Evolutionary conservation across 1,284 basidiomycete species (phyloP), one percentile per base, ranked within the genome.

Genomic region (Puccinia hordei): DNA sequence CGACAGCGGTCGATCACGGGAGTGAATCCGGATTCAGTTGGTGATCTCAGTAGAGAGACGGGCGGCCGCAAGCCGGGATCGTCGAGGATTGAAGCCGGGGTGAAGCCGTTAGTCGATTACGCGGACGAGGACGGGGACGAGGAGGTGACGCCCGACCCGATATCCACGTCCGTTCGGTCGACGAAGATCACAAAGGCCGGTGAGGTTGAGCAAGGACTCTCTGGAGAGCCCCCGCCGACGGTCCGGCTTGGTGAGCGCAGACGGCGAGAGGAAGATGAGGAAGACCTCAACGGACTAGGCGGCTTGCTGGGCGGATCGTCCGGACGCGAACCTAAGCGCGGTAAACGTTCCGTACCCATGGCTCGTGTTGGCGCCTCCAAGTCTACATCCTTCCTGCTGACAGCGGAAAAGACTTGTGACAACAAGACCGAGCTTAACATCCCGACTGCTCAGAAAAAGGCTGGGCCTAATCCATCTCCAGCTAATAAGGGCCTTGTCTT

Each of bases 251-350:
- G 74, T 3, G 74, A 80, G 63, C 55, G 78, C 9, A 35, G 78
- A 33, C 38, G 69, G 9, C 24, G 69, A 12, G 78, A 73, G 22
- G 78, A 80, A 46, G 78, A 80, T 12, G 78, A 80, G 46, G 78
- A 80, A 38, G 78, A 80, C 30, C 35, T 46, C 27, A 22, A 24
- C 35, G 71, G 59, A 15, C 71, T 80, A 8, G 78, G 57, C 38
- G 59, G 78, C 4, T 65, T 80, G 49, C 24, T 72, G 38, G n/a
- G 57, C 22, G 55, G 38, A 0, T 13, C 61, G 17, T 4, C n/a
- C 24, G 55, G 33, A 22, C 33, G 72, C 1, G 72, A 74, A 15
- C 6, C 53, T 6, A 74, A 74, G 24, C 33, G 72, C 3, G 72
- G 57, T 9, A 74, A n/a, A 74, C 33, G 44, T 2, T 74, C 69